These are phyloP conservation scores for Acorus gramineus DNA, from an alignment of 106 monocot species.

Conservation along the genomic window DNA sequence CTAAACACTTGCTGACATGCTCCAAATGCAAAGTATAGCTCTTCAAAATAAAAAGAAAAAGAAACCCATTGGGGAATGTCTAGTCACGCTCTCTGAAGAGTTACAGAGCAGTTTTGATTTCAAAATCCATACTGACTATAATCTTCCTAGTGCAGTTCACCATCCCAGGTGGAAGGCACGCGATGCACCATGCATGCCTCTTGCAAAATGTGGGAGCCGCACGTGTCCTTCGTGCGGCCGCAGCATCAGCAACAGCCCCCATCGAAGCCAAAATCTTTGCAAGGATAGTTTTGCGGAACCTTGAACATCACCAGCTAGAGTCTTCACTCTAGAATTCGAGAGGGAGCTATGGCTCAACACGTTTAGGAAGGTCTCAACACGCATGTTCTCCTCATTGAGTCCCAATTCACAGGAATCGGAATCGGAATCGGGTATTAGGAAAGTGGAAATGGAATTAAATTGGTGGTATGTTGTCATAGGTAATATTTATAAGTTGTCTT, in stretches of 20 bases:
- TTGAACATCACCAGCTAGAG: constrained; percentile 62
- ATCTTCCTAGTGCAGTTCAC: constrained; percentile 54
- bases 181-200: constrained; percentile 67
- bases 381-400: background rate
- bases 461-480: background rate
- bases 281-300: constrained; percentile 69
- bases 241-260: constrained; percentile 58
- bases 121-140: too few relatives aligned
- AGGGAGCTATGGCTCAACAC: background rate
- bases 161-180: constrained; percentile 79
- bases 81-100: too few relatives aligned
- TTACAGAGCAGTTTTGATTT: too few relatives aligned
- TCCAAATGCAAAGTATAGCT: too few relatives aligned
- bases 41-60: too few relatives aligned
- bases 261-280: constrained; percentile 85
- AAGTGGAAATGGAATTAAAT: background rate
- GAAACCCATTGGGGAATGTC: too few relatives aligned
- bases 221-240: constrained; percentile 56
- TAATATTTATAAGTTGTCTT: constrained; percentile 4
- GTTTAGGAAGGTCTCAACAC: background rate
- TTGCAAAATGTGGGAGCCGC: constrained; percentile 62
- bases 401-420: too few relatives aligned
- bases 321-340: constrained; percentile 17
- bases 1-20: too few relatives aligned
- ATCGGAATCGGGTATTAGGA: background rate